Percentiles rank a stretch among this genome's conserved stretches.
Evolutionary conservation across 768 basidiomycete genomes (phyloP).

Genomic region (Trametopsis cervina): DNA sequence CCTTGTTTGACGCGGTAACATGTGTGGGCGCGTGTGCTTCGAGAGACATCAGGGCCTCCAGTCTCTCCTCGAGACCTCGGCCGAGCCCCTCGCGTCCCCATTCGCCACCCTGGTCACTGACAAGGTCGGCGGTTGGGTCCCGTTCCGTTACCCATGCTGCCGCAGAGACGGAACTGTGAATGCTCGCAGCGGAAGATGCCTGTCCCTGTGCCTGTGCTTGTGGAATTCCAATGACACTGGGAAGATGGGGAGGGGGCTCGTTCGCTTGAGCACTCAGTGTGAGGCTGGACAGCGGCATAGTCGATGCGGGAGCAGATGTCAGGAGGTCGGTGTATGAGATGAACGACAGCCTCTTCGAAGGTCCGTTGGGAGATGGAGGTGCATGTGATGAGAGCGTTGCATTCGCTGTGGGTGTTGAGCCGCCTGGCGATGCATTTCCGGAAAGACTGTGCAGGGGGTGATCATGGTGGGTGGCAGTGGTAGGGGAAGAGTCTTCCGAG

Average conservation of each 20-base stretch:
- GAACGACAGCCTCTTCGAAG: slow-evolving; percentile 76
- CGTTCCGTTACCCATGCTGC: slow-evolving; percentile 18
- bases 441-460: slow-evolving; percentile 23
- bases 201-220: slow-evolving; percentile 21
- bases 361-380: slow-evolving; percentile 42
- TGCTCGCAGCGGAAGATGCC: slow-evolving; percentile 24
- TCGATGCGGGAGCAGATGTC: slow-evolving; percentile 65
- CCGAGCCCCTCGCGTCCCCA: slow-evolving; percentile 87
- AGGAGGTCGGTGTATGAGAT: slow-evolving; percentile 85
- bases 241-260: slow-evolving; percentile 72
- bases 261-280: slow-evolving; percentile 51
- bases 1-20: neutral
- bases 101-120: slow-evolving; percentile 72
- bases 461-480: slow-evolving; percentile 29
- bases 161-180: slow-evolving; percentile 13
- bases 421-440: slow-evolving; percentile 7
- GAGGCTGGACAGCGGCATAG: slow-evolving; percentile 64
- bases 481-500: slow-evolving; percentile 32
- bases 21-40: too few relatives aligned
- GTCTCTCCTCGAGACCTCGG: slow-evolving; percentile 72
- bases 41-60: slow-evolving; percentile 49
- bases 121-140: slow-evolving; percentile 22
- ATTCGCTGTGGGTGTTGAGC: slow-evolving; percentile 10
- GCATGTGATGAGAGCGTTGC: slow-evolving; percentile 20
- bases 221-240: slow-evolving; percentile 44